A percentile compares a stretch with the other conserved stretches of the same genome.
Evolutionary conservation across 768 basidiomycete species (phyloP).

Genomic region (Amylocystis lapponica): DNA sequence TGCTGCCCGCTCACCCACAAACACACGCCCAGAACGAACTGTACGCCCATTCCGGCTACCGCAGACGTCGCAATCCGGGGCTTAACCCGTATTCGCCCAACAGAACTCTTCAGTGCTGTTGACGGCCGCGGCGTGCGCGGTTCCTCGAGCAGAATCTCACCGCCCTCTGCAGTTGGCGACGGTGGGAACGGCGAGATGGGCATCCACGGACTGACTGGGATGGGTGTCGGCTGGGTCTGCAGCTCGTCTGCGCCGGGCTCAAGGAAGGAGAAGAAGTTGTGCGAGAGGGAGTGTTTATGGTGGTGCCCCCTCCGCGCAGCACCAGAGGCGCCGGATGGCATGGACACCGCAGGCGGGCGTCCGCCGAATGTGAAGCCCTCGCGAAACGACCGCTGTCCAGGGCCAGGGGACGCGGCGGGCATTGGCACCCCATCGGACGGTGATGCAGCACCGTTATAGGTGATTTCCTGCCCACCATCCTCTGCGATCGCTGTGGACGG

Average conservation of each 20-base stretch:
- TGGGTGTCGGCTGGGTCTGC: slow-evolving; percentile 54
- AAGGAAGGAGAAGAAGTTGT: slow-evolving; percentile 94
- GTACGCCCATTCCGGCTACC: slow-evolving; percentile 6
- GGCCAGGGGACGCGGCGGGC: slow-evolving; percentile 35
- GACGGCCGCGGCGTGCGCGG: slow-evolving; percentile 3
- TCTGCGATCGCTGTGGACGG: slow-evolving; percentile 60
- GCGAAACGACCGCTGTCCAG: slow-evolving; percentile 36
- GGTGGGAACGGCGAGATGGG: slow-evolving; percentile 40
- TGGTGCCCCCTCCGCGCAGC: slow-evolving; percentile 67
- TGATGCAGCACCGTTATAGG: slow-evolving; percentile 5
- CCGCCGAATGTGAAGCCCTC: slow-evolving; percentile 63
- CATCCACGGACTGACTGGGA: slow-evolving; percentile 64
- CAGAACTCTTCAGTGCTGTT: slow-evolving; percentile 8
- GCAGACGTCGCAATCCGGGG: slow-evolving; percentile 14
- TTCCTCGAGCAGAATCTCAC: slow-evolving; percentile 1
- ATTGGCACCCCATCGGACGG: slow-evolving; percentile 34
- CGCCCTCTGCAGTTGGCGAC: slow-evolving; percentile 3
- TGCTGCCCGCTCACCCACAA: slow-evolving; percentile 91
- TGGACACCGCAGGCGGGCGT: slow-evolving; percentile 32
- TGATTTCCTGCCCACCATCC: slow-evolving; percentile 51
- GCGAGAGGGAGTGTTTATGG: slow-evolving; percentile 91
- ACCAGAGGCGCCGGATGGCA: slow-evolving; percentile 21
- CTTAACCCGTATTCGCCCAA: slow-evolving; percentile 12
- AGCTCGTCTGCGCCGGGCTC: slow-evolving; percentile 61
- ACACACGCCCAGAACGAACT: slow-evolving; percentile 64